Base-by-base conservation (phyloP, 257 asterid genomes). In the Echites panduratus region DNA sequence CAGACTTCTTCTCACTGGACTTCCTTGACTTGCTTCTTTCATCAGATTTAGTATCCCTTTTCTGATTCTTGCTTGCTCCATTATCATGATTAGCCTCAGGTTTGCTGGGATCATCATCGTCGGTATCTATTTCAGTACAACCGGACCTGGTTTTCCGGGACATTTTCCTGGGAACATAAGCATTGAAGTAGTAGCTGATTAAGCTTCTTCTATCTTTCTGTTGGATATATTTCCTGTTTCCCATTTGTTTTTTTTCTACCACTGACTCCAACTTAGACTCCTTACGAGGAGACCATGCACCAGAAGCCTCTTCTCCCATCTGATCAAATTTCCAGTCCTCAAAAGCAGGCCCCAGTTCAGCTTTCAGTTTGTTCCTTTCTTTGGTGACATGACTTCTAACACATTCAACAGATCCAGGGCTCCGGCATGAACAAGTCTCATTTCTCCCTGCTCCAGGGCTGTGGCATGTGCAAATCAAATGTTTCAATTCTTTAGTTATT, bases 341-440 rank as follows among this genome's bases (percentile, higher is more conserved):
- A 68, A 73, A 84, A 29, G 76, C 84, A 2, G 73, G 11, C 26
- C 79, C 82, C 27, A 84, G 58, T 53, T 81, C 87, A 27, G 35
- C 4, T 61, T 61, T 40, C 53, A 84, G 57, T 75, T 56, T 66
- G 27, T 9, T 54, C 59, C 77, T 70, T 70, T 78, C 67, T 41
- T 73, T 72, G 2, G 24, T 40, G 0, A 81, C 20, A 40, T 84
- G 87, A 17, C 5, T 53, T 32, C 63, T 71, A 12, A 70, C 66
- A 62, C 87, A 84, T 50, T 71, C 64, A 43, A 24, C 52, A 40
- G 81, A 73, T 43, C 75, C 75, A 27, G 74, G 74, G 62, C 17
- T 54, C 22, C 0, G 11, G 65, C 87, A 83, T 8, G 49, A 1
- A 53, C 83, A 78, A 26, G 1, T 2, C 2, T 43, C 63, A 4